A percentile compares a stretch with the other conserved stretches of the same genome.
Evolutionary conservation across 352 stramenopile species (phyloP).

Genomic region (Phytophthora aleatoria): DNA sequence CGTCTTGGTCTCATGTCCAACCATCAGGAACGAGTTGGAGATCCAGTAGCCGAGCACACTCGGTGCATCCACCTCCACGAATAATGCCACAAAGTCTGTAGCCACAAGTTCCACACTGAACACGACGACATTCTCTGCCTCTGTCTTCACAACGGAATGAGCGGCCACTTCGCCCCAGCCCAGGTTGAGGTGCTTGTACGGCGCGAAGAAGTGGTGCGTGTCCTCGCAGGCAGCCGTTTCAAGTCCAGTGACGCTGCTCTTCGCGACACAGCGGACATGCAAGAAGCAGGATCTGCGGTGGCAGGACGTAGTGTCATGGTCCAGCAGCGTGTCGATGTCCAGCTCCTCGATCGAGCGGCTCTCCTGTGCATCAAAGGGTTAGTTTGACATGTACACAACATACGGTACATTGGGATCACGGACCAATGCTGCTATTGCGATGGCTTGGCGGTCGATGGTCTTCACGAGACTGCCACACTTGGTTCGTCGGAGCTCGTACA

Average conservation of each 20-base stretch:
- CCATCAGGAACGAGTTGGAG: slow-evolving; percentile 75
- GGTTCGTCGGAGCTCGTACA: slow-evolving; percentile 52
- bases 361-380: slow-evolving; percentile 34
- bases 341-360: slow-evolving; percentile 42
- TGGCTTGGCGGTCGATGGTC: slow-evolving; percentile 28
- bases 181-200: slow-evolving; percentile 69
- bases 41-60: slow-evolving; percentile 68
- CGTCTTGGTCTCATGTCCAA: slow-evolving; percentile 56
- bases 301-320: slow-evolving; percentile 45
- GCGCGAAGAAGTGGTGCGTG: slow-evolving; percentile 67
- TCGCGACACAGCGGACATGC: slow-evolving; percentile 37
- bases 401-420: slow-evolving; percentile 1
- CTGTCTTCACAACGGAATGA: slow-evolving; percentile 19
- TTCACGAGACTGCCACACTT: slow-evolving; percentile 51
- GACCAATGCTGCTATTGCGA: slow-evolving; percentile 46
- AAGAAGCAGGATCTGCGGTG: slow-evolving; percentile 62
- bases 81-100: slow-evolving; percentile 68
- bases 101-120: slow-evolving; percentile 57
- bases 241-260: slow-evolving; percentile 6
- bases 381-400: slow-evolving; percentile 1
- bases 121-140: slow-evolving; percentile 6
- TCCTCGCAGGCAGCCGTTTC: slow-evolving; percentile 39
- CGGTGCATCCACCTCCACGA: slow-evolving; percentile 68
- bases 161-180: slow-evolving; percentile 37
- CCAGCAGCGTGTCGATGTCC: slow-evolving; percentile 35